These are phyloP conservation scores for Suillus subalutaceus DNA, from an alignment of 768 basidiomycete genomes.

Conservation along the genomic window DNA sequence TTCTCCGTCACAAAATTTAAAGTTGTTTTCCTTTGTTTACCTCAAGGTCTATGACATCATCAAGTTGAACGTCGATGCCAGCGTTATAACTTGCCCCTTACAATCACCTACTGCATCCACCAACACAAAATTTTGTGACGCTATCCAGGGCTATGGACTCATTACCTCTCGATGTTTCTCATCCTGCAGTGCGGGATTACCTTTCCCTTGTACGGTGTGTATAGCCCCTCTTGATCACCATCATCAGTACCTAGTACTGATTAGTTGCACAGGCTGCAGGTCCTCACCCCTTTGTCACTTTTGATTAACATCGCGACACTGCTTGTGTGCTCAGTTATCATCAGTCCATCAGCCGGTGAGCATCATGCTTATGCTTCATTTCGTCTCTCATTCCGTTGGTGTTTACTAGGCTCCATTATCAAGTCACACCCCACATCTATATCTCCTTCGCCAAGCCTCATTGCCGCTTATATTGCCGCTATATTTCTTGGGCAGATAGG, in stretches of 20 bases:
- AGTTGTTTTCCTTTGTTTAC: slow-evolving; percentile 11
- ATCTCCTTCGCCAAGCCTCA: slow-evolving; percentile 61
- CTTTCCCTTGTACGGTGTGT: slow-evolving; percentile 61
- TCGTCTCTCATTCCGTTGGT: background rate
- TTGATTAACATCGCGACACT: slow-evolving; percentile 78
- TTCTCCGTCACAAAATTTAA: background rate
- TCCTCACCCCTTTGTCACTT: slow-evolving; percentile 83
- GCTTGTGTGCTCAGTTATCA: slow-evolving; percentile 67
- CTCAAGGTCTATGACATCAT: slow-evolving; percentile 1
- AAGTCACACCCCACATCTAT: slow-evolving; percentile 66
- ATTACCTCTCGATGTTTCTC: slow-evolving; percentile 58
- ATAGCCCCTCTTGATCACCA: background rate
- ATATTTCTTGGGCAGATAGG: slow-evolving; percentile 75
- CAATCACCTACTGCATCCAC: background rate
- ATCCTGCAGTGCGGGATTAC: slow-evolving; percentile 67
- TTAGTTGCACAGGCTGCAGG: slow-evolving; percentile 61
- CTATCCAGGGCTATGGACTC: slow-evolving; percentile 44
- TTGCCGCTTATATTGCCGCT: slow-evolving; percentile 60
- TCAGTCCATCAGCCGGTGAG: slow-evolving; percentile 63
- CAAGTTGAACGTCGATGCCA: background rate
- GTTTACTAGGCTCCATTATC: slow-evolving; percentile 48
- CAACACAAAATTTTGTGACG: background rate
- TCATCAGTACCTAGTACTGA: background rate
- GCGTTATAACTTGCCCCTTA: background rate
- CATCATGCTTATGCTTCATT: slow-evolving; percentile 12